Conservation (phyloP, 129 eudicot species). For the Sambucus nigra region DNA sequence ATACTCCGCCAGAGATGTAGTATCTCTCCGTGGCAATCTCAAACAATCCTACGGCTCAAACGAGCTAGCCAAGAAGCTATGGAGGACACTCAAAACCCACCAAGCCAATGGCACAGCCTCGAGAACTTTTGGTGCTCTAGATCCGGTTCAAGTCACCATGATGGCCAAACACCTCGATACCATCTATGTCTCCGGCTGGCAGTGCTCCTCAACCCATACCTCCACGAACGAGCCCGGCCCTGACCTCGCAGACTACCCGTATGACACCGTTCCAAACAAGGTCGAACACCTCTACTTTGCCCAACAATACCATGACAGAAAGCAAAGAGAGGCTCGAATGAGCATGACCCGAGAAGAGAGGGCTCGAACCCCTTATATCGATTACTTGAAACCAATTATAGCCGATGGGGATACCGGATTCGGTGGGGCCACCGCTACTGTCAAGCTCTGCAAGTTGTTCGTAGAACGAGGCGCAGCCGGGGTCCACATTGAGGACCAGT, state of each 20-base stretch:
- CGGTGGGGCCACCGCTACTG: slow-evolving; percentile 94
- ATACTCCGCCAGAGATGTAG: slow-evolving; percentile 80
- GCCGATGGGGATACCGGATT: slow-evolving; percentile 99
- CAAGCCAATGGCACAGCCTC: slow-evolving; percentile 83
- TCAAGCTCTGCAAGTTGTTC: slow-evolving; percentile 86
- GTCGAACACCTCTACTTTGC: slow-evolving; percentile 87
- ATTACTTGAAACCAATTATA: slow-evolving; percentile 81
- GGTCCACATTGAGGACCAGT: slow-evolving; percentile 94
- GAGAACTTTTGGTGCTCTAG: slow-evolving; percentile 89
- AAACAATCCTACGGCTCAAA: slow-evolving; percentile 62
- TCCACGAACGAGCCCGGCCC: slow-evolving; percentile 91
- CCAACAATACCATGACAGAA: slow-evolving; percentile 84
- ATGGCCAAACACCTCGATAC: slow-evolving; percentile 94
- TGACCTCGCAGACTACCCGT: slow-evolving; percentile 90
- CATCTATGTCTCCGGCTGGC: slow-evolving; percentile 96
- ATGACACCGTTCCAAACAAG: slow-evolving; percentile 92
- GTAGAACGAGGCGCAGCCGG: slow-evolving; percentile 98
- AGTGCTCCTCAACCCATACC: slow-evolving; percentile 91
- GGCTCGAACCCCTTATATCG: slow-evolving; percentile 58
- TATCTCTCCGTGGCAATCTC: slow-evolving; percentile 78
- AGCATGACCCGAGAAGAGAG: slow-evolving; percentile 74
- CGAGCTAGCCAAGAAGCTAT: slow-evolving; percentile 83
- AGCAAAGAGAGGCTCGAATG: slow-evolving; percentile 94
- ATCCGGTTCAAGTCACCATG: slow-evolving; percentile 96
- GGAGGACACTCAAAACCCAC: slow-evolving; percentile 88